Conservation (phyloP, 225 moss, liverwort and hornwort genomes). For the Neckera pumila region DNA sequence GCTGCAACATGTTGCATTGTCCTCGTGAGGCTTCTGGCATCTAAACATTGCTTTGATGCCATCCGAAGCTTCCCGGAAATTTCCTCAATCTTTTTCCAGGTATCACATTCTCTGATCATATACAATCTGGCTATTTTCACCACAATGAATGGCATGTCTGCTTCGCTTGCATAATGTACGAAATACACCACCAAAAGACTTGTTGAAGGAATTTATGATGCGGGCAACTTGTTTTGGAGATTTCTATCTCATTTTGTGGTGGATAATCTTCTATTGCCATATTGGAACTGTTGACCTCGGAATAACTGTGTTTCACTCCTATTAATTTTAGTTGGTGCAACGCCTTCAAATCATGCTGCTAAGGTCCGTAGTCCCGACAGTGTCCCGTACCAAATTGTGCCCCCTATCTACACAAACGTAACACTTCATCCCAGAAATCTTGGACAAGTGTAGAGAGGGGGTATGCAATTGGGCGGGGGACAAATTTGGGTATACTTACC, state of each 20-base stretch:
- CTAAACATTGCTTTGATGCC: conserved; percentile 81
- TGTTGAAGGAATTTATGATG: not conserved
- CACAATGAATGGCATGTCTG: not conserved
- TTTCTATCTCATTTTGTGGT: not conserved
- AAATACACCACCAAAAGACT: not conserved
- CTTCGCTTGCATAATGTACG: not conserved
- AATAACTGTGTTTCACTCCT: not conserved
- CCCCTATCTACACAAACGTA: not conserved
- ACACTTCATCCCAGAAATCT: not conserved
- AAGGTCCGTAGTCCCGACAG: not conserved
- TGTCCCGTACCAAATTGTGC: not conserved
- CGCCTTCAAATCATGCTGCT: not conserved
- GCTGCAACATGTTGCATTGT: conserved; percentile 92
- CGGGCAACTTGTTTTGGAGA: not conserved
- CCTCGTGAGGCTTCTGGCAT: conserved; percentile 72
- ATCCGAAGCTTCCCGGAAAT: conserved; percentile 58
- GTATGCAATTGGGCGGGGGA: not conserved
- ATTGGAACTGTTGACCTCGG: not conserved
- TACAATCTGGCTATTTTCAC: not conserved
- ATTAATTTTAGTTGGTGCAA: not conserved
- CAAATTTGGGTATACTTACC: not conserved
- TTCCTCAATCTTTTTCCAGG: conserved; percentile 53
- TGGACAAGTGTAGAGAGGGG: not conserved
- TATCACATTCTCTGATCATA: conserved; percentile 1
- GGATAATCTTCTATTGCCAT: not conserved